Conservation (phyloP, 768 basidiomycete species). For the Kwoniella dejecticola region DNA sequence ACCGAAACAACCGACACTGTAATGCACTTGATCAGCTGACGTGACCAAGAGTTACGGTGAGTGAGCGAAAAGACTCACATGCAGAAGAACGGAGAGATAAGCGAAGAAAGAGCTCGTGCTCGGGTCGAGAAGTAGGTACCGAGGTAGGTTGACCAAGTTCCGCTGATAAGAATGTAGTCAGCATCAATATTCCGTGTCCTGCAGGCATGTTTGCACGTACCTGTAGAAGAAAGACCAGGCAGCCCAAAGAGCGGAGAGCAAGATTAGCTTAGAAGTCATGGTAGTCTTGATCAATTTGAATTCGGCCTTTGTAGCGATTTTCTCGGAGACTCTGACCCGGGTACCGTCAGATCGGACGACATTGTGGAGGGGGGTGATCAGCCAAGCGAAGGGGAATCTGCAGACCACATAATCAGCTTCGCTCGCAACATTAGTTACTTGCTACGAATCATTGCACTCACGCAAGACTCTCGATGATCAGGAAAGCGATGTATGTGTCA, state of each 20-base stretch:
- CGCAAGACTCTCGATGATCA: conserved; percentile 22
- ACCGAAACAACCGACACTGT: conserved; percentile 28
- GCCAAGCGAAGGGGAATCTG: conserved; percentile 21
- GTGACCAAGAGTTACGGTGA: no score
- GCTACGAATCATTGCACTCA: background rate
- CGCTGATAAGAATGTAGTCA: conserved; percentile 7
- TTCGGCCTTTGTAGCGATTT: conserved; percentile 25
- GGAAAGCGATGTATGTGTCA: conserved; percentile 22
- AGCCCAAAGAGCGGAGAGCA: conserved; percentile 20
- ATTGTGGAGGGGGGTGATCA: conserved; percentile 18
- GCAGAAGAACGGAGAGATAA: conserved; percentile 35
- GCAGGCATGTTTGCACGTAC: no score
- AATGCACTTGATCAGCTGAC: background rate
- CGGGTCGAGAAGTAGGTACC: conserved; percentile 33
- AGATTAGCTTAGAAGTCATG: conserved; percentile 20
- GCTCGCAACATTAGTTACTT: no score
- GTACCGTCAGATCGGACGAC: conserved; percentile 35
- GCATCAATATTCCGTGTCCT: background rate
- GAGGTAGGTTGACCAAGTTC: conserved; percentile 38
- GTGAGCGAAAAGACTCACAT: background rate
- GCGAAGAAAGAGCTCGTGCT: conserved; percentile 39
- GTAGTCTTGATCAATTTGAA: conserved; percentile 20
- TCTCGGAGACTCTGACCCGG: conserved; percentile 19
- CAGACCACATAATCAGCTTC: background rate
- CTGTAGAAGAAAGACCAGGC: conserved; percentile 26